These are phyloP conservation scores for Didymella sp. DNA, from an alignment of 2,329 filamentous ascomycete species.

Conservation along the genomic window DNA sequence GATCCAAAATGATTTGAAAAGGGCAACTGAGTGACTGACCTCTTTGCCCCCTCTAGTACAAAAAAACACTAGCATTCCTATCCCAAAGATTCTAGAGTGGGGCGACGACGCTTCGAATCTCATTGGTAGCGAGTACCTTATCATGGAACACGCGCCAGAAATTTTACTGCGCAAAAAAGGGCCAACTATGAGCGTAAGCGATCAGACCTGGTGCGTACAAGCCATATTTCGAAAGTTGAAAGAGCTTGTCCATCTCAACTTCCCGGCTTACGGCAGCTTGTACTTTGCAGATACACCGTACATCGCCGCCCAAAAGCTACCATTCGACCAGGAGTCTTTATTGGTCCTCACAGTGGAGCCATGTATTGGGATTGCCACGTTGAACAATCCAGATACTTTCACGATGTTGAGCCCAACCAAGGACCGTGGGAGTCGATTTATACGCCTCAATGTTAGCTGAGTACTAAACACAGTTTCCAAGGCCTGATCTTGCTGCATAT, in stretches of 20 bases:
- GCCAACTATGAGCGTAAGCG: slow-evolving; percentile 43
- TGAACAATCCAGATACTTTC: slow-evolving; percentile 46
- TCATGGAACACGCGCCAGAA: slow-evolving; percentile 49
- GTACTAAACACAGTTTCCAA: background rate
- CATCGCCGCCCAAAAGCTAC: slow-evolving; percentile 17
- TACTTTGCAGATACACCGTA: slow-evolving; percentile 34
- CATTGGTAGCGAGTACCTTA: slow-evolving; percentile 51
- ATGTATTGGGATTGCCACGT: slow-evolving; percentile 42
- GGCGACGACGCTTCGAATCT: slow-evolving; percentile 46
- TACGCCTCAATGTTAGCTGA: slow-evolving; percentile 1
- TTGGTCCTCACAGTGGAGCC: slow-evolving; percentile 42
- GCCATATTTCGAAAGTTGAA: slow-evolving; percentile 36
- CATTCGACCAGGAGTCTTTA: slow-evolving; percentile 33
- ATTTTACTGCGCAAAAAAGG: slow-evolving; percentile 44
- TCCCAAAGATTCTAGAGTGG: slow-evolving; percentile 55
- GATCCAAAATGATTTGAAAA: slow-evolving; percentile 7
- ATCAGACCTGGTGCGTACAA: slow-evolving; percentile 48
- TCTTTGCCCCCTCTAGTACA: slow-evolving; percentile 39
- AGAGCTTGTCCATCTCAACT: slow-evolving; percentile 44
- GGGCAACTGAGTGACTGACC: slow-evolving; percentile 11
- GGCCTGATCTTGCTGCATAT: background rate
- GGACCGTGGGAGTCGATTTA: slow-evolving; percentile 50
- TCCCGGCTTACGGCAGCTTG: slow-evolving; percentile 51
- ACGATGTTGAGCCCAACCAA: slow-evolving; percentile 42
- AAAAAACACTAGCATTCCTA: slow-evolving; percentile 50